Percentiles rank a stretch among this genome's conserved stretches.
These are phyloP conservation scores for Ogataea polymorpha DNA, from an alignment of 805 yeast genomes.

Conservation along the genomic window DNA sequence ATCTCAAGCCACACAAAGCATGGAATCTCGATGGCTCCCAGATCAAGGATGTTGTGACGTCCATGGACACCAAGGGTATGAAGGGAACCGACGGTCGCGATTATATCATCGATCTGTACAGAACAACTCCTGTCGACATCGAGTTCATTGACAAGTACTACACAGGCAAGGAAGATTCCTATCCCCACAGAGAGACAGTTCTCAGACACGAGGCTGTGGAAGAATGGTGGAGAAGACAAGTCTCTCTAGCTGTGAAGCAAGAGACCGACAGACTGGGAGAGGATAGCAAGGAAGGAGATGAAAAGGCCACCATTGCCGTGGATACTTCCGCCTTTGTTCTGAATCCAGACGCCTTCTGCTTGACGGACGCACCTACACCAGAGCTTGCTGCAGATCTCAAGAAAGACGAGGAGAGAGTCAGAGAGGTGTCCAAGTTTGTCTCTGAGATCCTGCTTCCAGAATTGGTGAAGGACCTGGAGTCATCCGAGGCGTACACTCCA, in stretches of 20 bases:
- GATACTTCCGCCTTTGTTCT: conserved; percentile 54
- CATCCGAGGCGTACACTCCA: conserved; percentile 55
- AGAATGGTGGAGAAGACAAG: conserved; percentile 79
- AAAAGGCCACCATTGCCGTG: conserved; percentile 48
- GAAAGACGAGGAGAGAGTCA: conserved; percentile 61
- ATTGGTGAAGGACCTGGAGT: conserved; percentile 53
- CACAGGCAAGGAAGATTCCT: conserved; percentile 46
- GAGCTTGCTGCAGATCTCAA: conserved; percentile 35
- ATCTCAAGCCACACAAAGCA: conserved; percentile 66
- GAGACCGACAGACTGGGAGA: conserved; percentile 45
- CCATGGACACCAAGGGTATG: conserved; percentile 82
- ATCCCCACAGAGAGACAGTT: conserved; percentile 79
- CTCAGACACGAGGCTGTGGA: conserved; percentile 86
- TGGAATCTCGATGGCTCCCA: conserved; percentile 44
- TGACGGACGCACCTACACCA: conserved; percentile 39
- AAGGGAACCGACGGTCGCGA: conserved; percentile 80
- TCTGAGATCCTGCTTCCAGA: conserved; percentile 57
- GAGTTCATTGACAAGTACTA: conserved; percentile 63
- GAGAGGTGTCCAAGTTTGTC: conserved; percentile 66
- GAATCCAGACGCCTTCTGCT: conserved; percentile 75
- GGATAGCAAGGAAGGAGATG: conserved; percentile 27
- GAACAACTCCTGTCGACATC: conserved; percentile 82
- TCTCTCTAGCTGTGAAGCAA: conserved; percentile 48
- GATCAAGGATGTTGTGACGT: conserved; percentile 53
- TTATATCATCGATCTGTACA: conserved; percentile 79